Conservation (phyloP, 768 basidiomycete genomes). For the Pisolithus marmoratus region DNA sequence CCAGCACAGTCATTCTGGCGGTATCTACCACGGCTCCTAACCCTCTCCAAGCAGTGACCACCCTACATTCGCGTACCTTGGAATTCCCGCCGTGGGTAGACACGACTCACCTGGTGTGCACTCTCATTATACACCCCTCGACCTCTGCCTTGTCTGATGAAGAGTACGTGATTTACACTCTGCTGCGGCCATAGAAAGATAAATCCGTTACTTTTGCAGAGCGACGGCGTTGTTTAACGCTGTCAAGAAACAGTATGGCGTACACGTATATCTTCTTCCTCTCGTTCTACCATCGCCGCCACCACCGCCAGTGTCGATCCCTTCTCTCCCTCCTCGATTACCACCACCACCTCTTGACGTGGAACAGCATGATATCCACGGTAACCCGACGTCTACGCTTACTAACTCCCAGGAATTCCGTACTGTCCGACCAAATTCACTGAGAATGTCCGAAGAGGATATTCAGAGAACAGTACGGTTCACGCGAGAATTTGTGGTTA, state of each 20-base stretch:
- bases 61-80: constrained; percentile 58
- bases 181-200: not conserved
- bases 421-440: constrained; percentile 18
- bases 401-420: not conserved
- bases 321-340: constrained; percentile 59
- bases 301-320: constrained; percentile 63
- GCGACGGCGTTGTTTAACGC: constrained; percentile 78
- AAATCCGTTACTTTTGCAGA: constrained; percentile 34
- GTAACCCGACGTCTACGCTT: not conserved
- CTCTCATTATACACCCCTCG: constrained; percentile 70
- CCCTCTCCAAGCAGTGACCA: constrained; percentile 72
- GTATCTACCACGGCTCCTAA: constrained; percentile 80
- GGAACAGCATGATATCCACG: constrained; percentile 15
- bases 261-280: constrained; percentile 68
- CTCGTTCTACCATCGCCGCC: constrained; percentile 56
- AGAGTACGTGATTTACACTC: constrained; percentile 51
- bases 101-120: constrained; percentile 61
- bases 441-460: constrained; percentile 64
- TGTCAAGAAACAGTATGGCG: constrained; percentile 80
- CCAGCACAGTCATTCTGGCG: constrained; percentile 61
- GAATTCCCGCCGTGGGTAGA: constrained; percentile 85
- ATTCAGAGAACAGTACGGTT: constrained; percentile 72
- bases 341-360: constrained; percentile 39
- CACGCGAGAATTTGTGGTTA: constrained; percentile 80
- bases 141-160: constrained; percentile 67